Conservation (phyloP, 2,329 filamentous ascomycete species). For the Whalleya microplaca region DNA sequence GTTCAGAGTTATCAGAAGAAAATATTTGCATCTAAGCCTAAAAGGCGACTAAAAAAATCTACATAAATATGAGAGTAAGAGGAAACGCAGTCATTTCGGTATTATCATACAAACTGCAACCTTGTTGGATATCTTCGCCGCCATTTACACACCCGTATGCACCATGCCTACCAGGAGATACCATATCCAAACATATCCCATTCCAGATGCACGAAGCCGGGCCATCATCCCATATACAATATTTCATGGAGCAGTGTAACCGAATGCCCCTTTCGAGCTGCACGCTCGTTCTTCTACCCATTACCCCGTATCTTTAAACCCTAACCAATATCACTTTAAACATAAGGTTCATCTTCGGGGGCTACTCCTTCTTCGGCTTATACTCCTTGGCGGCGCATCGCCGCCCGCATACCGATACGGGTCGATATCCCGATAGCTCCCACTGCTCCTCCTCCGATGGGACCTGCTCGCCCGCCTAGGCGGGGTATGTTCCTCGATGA, state of each 20-base stretch:
- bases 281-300: not conserved
- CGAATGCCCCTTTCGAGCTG: too few species aligned
- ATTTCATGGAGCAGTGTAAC: not conserved
- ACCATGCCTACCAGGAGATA: not conserved
- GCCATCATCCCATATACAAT: not conserved
- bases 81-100: not conserved
- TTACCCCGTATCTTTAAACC: not conserved
- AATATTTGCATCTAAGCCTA: too few species aligned
- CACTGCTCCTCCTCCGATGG: slow-evolving; percentile 29
- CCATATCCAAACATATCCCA: not conserved
- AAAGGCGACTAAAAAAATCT: not conserved
- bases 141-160: not conserved
- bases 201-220: not conserved
- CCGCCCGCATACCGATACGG: slow-evolving; percentile 38
- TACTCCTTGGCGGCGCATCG: slow-evolving; percentile 34
- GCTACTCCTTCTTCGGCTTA: slow-evolving; percentile 39
- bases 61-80: not conserved
- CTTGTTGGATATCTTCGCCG: not conserved
- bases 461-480: slow-evolving; percentile 34
- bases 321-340: not conserved
- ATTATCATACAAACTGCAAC: not conserved
- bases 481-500: slow-evolving; percentile 41
- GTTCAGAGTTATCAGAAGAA: too few species aligned
- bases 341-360: slow-evolving; percentile 35
- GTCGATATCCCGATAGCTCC: slow-evolving; percentile 38